A percentile compares a stretch with the other conserved stretches of the same genome.
These are phyloP conservation scores for Phytophthora pisi DNA, from an alignment of 352 stramenopile species.

Conservation along the genomic window DNA sequence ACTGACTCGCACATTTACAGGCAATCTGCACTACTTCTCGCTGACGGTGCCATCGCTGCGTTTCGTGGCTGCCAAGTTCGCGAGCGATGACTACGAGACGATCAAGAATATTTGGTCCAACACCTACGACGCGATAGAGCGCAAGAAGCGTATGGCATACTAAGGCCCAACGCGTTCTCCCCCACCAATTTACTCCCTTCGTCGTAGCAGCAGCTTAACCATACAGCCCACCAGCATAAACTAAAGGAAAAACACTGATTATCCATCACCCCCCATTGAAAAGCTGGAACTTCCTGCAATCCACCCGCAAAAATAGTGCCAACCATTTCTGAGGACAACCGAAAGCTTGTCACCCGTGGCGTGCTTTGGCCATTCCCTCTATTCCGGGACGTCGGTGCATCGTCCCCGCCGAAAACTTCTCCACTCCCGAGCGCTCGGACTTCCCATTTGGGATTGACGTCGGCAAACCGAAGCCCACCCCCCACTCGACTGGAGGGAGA, in stretches of 20 bases:
- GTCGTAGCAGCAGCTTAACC: conserved; percentile 15
- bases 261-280: not conserved
- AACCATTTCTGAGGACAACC: conserved; percentile 19
- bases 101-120: conserved; percentile 86
- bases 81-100: conserved; percentile 82
- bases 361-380: conserved; percentile 18
- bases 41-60: conserved; percentile 80
- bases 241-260: conserved; percentile 13
- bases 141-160: conserved; percentile 77
- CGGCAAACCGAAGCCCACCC: conserved; percentile 14
- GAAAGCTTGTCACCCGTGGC: conserved; percentile 5
- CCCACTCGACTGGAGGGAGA: conserved; percentile 6
- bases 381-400: conserved; percentile 24
- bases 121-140: conserved; percentile 82
- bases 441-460: conserved; percentile 31
- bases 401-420: conserved; percentile 13
- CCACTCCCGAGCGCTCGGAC: conserved; percentile 7
- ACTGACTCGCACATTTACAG: conserved; percentile 15
- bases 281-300: not conserved
- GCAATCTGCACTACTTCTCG: conserved; percentile 87
- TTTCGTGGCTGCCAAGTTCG: conserved; percentile 85
- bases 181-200: not conserved
- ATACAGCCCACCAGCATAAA: not conserved
- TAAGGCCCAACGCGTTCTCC: conserved; percentile 10
- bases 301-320: conserved; percentile 32